Evolutionary conservation across 495 filamentous ascomycete genomes (phyloP), one percentile per base, ranked within the genome.

Genomic region (Podospora pseudocomata): DNA sequence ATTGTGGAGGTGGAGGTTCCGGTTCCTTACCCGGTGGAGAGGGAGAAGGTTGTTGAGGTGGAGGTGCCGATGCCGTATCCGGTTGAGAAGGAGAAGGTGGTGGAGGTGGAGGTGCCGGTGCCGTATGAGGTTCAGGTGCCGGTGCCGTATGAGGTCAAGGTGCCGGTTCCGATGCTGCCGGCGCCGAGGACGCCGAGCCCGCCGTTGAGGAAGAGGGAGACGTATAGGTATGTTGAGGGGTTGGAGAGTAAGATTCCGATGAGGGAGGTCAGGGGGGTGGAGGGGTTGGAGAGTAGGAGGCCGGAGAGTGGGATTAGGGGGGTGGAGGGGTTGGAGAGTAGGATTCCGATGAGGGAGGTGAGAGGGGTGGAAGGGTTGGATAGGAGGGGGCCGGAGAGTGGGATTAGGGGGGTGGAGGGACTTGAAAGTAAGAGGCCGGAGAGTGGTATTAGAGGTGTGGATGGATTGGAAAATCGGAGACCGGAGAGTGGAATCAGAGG

Each of bases 161-260:
- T 49, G 7, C 39, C 39, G 39, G 39, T 49, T 49, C 61, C 61
- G 4, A 49, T 63, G 28, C 3, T 32, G 4, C 61, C 61, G 9
- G 15, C 61, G 27, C 61, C 61, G 13, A 11, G 27, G 4, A 15
- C 61, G 18, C 15, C 16, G 1, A 32, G 20, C 15, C 59, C 20
- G 27, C 27, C 20, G 16, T 27, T 27, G 5, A 39, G 34, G 30
- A 28, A 18, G 61, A 32, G 19, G 32, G 30, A 83, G 44, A 80
- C 78, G 58, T 85, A 77, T 67, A 78, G 82, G 11, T 83, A 85
- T 72, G 77, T 85, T 58, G 81, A 83, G 65, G 81, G 78, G 0
- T 1, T 67, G 56, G 78, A 78, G n/a, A 64, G 76, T 58, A 70
- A 70, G 15, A 72, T 72, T 55, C 76, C 76, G 32, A 66, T 7